Percentiles rank a stretch among this genome's conserved stretches.
Conservation (phyloP, 352 stramenopile genomes). For the Pythium periplocum region DNA sequence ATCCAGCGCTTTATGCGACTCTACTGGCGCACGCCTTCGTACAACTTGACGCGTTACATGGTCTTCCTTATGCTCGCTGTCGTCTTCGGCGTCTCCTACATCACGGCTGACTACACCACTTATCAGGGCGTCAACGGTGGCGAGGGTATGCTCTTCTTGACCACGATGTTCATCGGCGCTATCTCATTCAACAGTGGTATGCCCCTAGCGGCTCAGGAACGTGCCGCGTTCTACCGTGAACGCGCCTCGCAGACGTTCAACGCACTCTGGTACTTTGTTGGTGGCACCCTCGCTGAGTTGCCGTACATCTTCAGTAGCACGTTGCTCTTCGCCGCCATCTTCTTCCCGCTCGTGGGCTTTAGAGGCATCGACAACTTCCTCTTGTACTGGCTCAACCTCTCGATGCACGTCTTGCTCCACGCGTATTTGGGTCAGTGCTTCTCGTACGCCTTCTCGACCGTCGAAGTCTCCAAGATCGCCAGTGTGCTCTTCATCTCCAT, state of each 20-base stretch:
- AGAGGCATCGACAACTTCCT: conserved; percentile 16
- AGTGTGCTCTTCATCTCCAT: conserved; percentile 26
- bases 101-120: conserved; percentile 14
- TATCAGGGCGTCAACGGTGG: conserved; percentile 13
- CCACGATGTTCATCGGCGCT: conserved; percentile 40
- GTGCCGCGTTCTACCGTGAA: conserved; percentile 74
- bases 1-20: conserved; percentile 29
- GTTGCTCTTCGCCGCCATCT: conserved; percentile 27
- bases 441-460: conserved; percentile 21
- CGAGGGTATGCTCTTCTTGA: conserved; percentile 60
- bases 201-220: not conserved
- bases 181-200: conserved; percentile 52
- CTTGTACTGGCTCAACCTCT: conserved; percentile 28
- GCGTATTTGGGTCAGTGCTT: conserved; percentile 35
- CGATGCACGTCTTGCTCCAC: conserved; percentile 27
- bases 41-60: conserved; percentile 48
- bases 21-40: conserved; percentile 63
- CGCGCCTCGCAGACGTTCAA: conserved; percentile 70
- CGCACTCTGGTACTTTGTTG: conserved; percentile 36
- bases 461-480: conserved; percentile 23
- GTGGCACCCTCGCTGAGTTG: conserved; percentile 56
- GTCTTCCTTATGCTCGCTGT: conserved; percentile 22
- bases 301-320: conserved; percentile 18
- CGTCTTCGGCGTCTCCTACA: conserved; percentile 34
- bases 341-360: conserved; percentile 38